Conservation (phyloP, 345 rosid genomes). For the Psidium friedrichsthalianum region DNA sequence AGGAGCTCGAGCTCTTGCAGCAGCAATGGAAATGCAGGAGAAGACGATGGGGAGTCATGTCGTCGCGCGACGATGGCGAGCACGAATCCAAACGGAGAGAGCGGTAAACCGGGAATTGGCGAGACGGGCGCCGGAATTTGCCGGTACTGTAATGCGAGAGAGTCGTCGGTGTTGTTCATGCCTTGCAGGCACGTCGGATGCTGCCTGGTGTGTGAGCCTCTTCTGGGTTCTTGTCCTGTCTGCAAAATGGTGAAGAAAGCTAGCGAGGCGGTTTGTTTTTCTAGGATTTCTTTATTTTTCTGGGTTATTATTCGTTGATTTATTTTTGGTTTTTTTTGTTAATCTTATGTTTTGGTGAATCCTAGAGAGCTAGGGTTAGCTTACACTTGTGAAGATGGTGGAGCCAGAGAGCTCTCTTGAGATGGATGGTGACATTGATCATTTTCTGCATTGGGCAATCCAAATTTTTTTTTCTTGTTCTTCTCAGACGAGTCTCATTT, state of each 20-base stretch:
- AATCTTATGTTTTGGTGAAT: neutral
- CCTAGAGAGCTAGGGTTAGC: neutral
- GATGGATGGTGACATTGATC: neutral
- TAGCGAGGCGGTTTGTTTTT: constrained; percentile 39
- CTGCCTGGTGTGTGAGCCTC: constrained; percentile 40
- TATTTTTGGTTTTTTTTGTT: neutral
- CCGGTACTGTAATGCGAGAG: constrained; percentile 14
- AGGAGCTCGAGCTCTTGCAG: neutral
- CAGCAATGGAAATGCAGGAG: constrained; percentile 3
- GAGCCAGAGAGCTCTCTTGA: neutral
- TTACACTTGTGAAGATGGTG: neutral
- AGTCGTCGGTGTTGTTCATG: constrained; percentile 35
- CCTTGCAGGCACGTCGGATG: constrained; percentile 63
- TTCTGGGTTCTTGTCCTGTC: constrained; percentile 41
- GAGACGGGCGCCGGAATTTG: neutral
- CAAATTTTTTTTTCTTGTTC: neutral
- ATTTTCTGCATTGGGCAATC: neutral
- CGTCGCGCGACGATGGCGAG: constrained; percentile 14
- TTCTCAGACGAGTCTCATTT: neutral
- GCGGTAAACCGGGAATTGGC: neutral
- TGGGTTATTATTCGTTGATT: neutral
- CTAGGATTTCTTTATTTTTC: neutral
- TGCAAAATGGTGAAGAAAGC: constrained; percentile 40
- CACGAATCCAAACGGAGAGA: neutral
- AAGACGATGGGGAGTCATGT: constrained; percentile 58